These are phyloP conservation scores for Calvatia gigantea DNA, from an alignment of 768 basidiomycete genomes.

Conservation along the genomic window DNA sequence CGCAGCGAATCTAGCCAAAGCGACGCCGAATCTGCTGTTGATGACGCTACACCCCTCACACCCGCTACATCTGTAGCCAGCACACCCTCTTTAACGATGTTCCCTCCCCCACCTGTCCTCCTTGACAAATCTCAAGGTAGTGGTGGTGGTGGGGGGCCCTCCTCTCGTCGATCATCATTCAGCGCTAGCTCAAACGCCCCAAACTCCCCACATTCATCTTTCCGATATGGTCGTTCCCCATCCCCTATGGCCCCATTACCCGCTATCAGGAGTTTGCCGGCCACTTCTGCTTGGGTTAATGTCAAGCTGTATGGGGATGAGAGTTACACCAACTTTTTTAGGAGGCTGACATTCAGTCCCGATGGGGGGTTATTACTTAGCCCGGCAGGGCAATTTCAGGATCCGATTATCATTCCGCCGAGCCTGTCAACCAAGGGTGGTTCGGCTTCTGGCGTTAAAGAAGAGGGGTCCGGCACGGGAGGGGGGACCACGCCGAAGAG, in stretches of 20 bases:
- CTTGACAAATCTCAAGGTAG: neutral
- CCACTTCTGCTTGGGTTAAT: slow-evolving; percentile 52
- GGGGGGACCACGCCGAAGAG: slow-evolving; percentile 47
- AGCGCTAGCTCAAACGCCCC: slow-evolving; percentile 75
- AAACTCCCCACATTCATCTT: slow-evolving; percentile 61
- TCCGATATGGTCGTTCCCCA: slow-evolving; percentile 75
- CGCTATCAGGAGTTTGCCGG: slow-evolving; percentile 76
- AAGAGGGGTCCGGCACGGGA: too few species aligned
- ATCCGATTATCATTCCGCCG: slow-evolving; percentile 59
- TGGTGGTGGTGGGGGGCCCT: slow-evolving; percentile 33
- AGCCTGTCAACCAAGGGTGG: slow-evolving; percentile 15
- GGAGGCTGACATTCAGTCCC: slow-evolving; percentile 89
- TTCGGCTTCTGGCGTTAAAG: slow-evolving; percentile 1
- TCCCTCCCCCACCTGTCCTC: slow-evolving; percentile 59
- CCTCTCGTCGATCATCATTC: slow-evolving; percentile 66
- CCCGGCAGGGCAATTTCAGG: slow-evolving; percentile 96
- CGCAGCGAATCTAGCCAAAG: slow-evolving; percentile 72
- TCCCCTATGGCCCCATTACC: slow-evolving; percentile 92
- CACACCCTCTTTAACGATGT: slow-evolving; percentile 59
- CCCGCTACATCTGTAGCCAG: slow-evolving; percentile 69
- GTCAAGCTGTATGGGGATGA: slow-evolving; percentile 94
- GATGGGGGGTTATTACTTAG: slow-evolving; percentile 93
- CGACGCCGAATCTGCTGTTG: slow-evolving; percentile 61
- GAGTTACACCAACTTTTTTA: slow-evolving; percentile 92
- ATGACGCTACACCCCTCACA: slow-evolving; percentile 46